Evolutionary conservation across 495 filamentous ascomycete genomes (phyloP), one percentile per base, ranked within the genome.

Genomic region (Neurospora tetraspora): DNA sequence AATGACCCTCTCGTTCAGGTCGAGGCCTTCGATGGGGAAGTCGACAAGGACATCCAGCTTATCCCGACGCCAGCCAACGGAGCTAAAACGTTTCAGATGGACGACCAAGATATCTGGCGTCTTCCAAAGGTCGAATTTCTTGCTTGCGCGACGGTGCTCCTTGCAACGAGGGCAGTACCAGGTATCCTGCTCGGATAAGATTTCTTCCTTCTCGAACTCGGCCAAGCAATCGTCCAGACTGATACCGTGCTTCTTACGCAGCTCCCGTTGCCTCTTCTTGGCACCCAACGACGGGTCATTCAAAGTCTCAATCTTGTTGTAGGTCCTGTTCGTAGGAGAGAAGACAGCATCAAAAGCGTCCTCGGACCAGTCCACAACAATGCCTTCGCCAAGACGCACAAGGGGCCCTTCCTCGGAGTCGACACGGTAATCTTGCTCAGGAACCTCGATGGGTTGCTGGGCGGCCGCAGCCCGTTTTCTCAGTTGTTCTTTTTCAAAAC

Each of bases 111-210:
- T 95, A 80, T 99, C 96, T 10, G 96, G 96, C 4, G 91, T 90
- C 79, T 93, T 97, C 96, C 96, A 99, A 4, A 99, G 86, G 78
- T 98, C 93, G 39, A 99, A 94, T 77, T 94, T 96, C 87, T 98
- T 99, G 83, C 88, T 94, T 23, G 96, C 96, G 34, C 93, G 89
- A 11, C 92, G 90, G 76, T 96, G 91, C 74, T 96, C 92, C 78
- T 98, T 98, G 86, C 96, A 99, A 61, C 93, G 88, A 71, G 93
- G 94, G 75, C 96, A 99, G 77, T 93, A 98, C 96, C 96, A 99
- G 38, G 93, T 94, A 77, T 99, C 95, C 75, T 94, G 92, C 78
- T 96, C 93, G 0, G 94, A 97, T 4, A 99, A 84, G 53, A 97
- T 90, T 79, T 99, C 96, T 72, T 93, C 90, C 79, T 93, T 95